Conservation (phyloP, 352 stramenopile genomes). For the Phytophthora podocarpi region DNA sequence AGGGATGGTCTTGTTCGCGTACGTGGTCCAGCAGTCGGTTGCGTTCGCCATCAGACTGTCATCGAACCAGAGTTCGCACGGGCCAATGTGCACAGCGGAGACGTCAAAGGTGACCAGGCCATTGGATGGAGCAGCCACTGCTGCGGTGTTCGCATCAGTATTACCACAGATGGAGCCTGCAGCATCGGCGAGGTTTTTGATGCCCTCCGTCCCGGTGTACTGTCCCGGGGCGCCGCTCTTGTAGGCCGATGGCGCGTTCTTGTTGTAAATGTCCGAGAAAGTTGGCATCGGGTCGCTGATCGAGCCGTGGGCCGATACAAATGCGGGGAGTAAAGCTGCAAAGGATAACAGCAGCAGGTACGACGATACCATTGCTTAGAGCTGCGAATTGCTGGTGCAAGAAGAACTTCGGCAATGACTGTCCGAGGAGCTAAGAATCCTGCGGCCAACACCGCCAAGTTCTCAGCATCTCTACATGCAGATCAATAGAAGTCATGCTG, state of each 20-base stretch:
- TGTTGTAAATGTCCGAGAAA: slow-evolving; percentile 40
- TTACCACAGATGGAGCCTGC: slow-evolving; percentile 45
- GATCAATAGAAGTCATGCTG: background rate
- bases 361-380: background rate
- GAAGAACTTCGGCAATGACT: slow-evolving; percentile 7
- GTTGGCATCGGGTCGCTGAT: slow-evolving; percentile 25
- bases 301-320: slow-evolving; percentile 21
- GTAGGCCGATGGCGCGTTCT: slow-evolving; percentile 28
- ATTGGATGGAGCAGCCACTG: slow-evolving; percentile 29
- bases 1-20: slow-evolving; percentile 31
- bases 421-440: background rate
- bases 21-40: slow-evolving; percentile 40
- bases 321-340: background rate
- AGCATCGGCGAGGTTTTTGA: slow-evolving; percentile 32
- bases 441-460: too few species aligned
- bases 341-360: background rate
- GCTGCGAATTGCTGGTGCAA: background rate
- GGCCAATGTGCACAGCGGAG: slow-evolving; percentile 41
- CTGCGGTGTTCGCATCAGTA: slow-evolving; percentile 32
- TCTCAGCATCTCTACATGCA: too few species aligned
- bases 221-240: slow-evolving; percentile 32
- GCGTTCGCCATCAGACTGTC: slow-evolving; percentile 22
- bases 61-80: slow-evolving; percentile 51
- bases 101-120: slow-evolving; percentile 34
- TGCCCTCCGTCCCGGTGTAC: slow-evolving; percentile 37